phyloP scores from a whole-genome alignment of 306 rosid genomes.

The Cicer chorassanicum region DNA sequence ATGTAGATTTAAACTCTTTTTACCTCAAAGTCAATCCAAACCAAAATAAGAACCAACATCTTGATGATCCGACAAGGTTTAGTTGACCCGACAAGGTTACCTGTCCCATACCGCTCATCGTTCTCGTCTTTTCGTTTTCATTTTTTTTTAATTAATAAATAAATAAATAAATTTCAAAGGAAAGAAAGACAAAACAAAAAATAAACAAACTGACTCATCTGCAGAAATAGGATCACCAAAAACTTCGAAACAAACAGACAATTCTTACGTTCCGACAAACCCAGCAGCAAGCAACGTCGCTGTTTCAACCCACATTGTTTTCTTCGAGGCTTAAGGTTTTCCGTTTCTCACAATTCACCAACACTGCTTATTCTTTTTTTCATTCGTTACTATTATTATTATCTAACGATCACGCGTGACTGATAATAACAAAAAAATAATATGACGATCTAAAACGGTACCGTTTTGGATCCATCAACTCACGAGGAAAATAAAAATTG shows the following conservation, averaged over 20 bases:
- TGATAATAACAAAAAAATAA: not conserved
- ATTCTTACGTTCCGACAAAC: not conserved
- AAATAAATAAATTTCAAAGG: too few species aligned
- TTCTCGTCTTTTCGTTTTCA: not conserved
- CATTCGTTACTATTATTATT: not conserved
- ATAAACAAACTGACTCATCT: not conserved
- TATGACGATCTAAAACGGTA: not conserved
- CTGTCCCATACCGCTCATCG: not conserved
- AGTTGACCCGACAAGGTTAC: not conserved
- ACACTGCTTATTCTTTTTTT: not conserved
- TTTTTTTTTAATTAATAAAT: not conserved
- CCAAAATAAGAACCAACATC: too few species aligned
- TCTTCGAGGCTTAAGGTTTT: not conserved
- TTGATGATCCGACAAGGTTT: not conserved
- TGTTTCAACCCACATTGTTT: not conserved
- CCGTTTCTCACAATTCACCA: not conserved
- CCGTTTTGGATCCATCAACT: slow-evolving; percentile 24
- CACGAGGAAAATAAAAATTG: too few species aligned
- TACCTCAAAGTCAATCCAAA: too few species aligned
- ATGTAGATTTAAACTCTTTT: too few species aligned
- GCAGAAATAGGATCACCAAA: not conserved
- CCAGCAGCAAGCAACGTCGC: not conserved
- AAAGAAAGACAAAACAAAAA: not conserved
- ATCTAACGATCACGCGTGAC: not conserved
- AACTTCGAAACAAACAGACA: not conserved